phyloP scores from a whole-genome alignment of 768 basidiomycete genomes.

The Krasilnikovozyma curviuscula region DNA sequence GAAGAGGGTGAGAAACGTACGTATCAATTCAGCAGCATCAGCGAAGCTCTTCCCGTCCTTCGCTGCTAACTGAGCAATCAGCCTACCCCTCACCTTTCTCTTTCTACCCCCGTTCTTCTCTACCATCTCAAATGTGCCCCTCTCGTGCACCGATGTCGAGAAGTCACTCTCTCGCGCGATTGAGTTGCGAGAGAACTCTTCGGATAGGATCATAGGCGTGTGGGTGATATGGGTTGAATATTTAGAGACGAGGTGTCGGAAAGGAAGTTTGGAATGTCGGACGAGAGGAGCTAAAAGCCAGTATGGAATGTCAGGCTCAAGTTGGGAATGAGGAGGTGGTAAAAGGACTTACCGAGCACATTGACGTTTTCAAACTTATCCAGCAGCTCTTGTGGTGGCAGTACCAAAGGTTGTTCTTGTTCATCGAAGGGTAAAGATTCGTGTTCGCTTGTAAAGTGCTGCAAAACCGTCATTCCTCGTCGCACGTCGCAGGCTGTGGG shows the following conservation, averaged over 20 bases:
- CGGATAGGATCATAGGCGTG: conserved; percentile 32
- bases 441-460: no score
- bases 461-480: no score
- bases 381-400: conserved; percentile 26
- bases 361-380: conserved; percentile 24
- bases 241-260: conserved; percentile 29
- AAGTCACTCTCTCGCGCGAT: conserved; percentile 31
- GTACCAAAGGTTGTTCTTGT: conserved; percentile 13
- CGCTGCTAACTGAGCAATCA: conserved; percentile 34
- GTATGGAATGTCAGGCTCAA: neutral
- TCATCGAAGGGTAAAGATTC: no score
- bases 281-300: conserved; percentile 26
- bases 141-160: conserved; percentile 26
- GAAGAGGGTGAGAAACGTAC: neutral
- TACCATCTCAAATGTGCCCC: conserved; percentile 29
- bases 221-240: conserved; percentile 32
- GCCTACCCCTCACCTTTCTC: conserved; percentile 22
- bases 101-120: conserved; percentile 6
- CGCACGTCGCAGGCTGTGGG: no score
- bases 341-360: conserved; percentile 19
- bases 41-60: conserved; percentile 29
- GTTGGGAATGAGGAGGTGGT: neutral
- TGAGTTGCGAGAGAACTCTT: conserved; percentile 31
- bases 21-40: conserved; percentile 22
- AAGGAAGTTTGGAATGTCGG: conserved; percentile 32